Percentiles rank a stretch among this genome's conserved stretches.
Evolutionary conservation across 108 stramenopile genomes (phyloP).

Genomic region (Epipyxis sp.): DNA sequence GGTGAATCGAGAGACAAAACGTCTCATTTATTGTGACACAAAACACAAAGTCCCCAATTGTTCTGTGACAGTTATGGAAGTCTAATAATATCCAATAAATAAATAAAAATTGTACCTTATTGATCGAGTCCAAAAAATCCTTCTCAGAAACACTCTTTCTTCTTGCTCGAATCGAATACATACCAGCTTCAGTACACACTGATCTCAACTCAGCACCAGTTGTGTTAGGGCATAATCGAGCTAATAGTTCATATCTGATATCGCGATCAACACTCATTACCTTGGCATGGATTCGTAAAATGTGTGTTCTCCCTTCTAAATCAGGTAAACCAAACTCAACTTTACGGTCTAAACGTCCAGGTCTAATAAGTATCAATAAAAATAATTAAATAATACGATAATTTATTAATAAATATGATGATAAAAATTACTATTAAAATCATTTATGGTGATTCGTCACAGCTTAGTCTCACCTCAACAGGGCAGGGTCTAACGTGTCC

Average conservation of each 20-base stretch:
- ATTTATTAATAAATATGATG: too few species aligned
- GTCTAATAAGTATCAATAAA: too few species aligned
- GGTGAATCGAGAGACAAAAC: too few species aligned
- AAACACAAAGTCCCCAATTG: too few species aligned
- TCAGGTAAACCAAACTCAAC: constrained; percentile 96
- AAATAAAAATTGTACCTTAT: not conserved
- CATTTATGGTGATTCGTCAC: too few species aligned
- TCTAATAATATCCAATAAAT: not conserved
- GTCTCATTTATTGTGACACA: too few species aligned
- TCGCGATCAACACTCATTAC: constrained; percentile 94
- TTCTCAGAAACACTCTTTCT: constrained; percentile 92
- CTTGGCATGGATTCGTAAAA: constrained; percentile 87
- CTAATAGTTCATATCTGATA: constrained; percentile 96
- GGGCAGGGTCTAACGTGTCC: constrained; percentile 93
- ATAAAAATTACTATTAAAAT: too few species aligned
- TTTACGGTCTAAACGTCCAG: constrained; percentile 94
- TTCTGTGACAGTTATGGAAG: too few species aligned
- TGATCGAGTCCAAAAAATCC: constrained; percentile 83
- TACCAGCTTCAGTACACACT: constrained; percentile 99
- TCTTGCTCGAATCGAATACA: constrained; percentile 96
- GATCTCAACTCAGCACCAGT: constrained; percentile 94
- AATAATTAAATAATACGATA: too few species aligned
- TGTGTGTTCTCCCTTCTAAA: constrained; percentile 90
- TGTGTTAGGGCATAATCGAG: constrained; percentile 93
- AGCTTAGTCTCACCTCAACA: too few species aligned